These are phyloP conservation scores for Sporormia fimetaria DNA, from an alignment of 495 filamentous ascomycete species.

Conservation along the genomic window DNA sequence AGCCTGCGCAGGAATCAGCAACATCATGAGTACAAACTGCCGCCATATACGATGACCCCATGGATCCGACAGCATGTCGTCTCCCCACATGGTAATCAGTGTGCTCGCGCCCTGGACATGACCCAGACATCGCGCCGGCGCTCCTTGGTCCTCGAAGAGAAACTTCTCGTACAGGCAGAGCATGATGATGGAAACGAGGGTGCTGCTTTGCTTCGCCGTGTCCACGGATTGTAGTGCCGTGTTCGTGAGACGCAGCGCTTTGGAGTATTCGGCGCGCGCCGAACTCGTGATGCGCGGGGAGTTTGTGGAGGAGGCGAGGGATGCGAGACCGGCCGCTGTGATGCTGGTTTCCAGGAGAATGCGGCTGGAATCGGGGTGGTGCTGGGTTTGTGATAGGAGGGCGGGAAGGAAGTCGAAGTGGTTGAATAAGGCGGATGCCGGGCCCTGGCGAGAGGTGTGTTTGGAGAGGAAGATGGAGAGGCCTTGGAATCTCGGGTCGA, in stretches of 20 bases:
- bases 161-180: constrained; percentile 21
- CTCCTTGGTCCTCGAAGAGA: constrained; percentile 7
- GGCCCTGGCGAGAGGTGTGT: constrained; percentile 7
- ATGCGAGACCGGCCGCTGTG: constrained; percentile 12
- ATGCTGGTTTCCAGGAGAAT: constrained; percentile 13
- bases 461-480: constrained; percentile 12
- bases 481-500: constrained; percentile 9
- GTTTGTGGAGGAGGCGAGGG: constrained; percentile 8
- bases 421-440: constrained; percentile 1
- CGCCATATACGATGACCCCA: constrained; percentile 14
- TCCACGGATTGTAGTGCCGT: constrained; percentile 4
- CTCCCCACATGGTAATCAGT: constrained; percentile 13
- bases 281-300: constrained; percentile 2
- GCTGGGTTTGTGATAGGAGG: background rate
- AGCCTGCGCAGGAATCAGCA: constrained; percentile 9
- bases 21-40: constrained; percentile 13
- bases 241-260: constrained; percentile 13
- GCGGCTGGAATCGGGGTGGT: background rate
- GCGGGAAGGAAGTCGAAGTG: constrained; percentile 12
- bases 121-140: constrained; percentile 10
- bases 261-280: constrained; percentile 10
- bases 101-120: constrained; percentile 17
- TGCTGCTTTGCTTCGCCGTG: constrained; percentile 9
- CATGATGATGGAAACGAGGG: constrained; percentile 16
- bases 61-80: background rate